phyloP scores from a whole-genome alignment of 495 filamentous ascomycete genomes.

The Penicilliopsis zonata region DNA sequence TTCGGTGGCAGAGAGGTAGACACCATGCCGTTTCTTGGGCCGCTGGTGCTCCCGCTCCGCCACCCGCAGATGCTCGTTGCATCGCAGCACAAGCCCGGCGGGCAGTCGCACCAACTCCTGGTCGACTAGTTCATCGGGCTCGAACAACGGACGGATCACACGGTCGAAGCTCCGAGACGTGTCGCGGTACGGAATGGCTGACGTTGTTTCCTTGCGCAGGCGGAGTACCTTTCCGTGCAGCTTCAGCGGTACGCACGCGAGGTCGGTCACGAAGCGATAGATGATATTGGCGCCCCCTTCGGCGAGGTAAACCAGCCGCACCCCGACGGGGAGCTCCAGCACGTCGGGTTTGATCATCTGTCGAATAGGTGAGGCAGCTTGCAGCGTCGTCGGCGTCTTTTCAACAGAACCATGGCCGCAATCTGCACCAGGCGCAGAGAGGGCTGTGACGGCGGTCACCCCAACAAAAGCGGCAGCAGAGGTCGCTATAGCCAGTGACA shows the following conservation, averaged over 20 bases:
- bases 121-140: slow-evolving; percentile 43
- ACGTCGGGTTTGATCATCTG: slow-evolving; percentile 27
- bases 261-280: slow-evolving; percentile 39
- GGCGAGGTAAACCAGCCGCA: slow-evolving; percentile 39
- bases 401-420: slow-evolving; percentile 13
- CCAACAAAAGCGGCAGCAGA: neutral
- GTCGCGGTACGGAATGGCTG: slow-evolving; percentile 39
- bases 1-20: slow-evolving; percentile 46
- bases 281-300: slow-evolving; percentile 67
- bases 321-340: slow-evolving; percentile 27
- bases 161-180: slow-evolving; percentile 46
- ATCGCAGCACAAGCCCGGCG: slow-evolving; percentile 26
- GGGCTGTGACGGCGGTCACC: neutral
- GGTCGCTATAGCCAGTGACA: too few relatives aligned
- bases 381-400: slow-evolving; percentile 3
- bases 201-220: slow-evolving; percentile 50
- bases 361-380: slow-evolving; percentile 6
- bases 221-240: slow-evolving; percentile 46
- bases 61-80: slow-evolving; percentile 37
- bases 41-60: slow-evolving; percentile 21
- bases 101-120: slow-evolving; percentile 45
- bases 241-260: slow-evolving; percentile 9
- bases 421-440: slow-evolving; percentile 2
- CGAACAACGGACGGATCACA: slow-evolving; percentile 45
- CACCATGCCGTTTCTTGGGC: slow-evolving; percentile 36